phyloP scores from a whole-genome alignment of 805 yeast genomes.

The Spathaspora girioi region DNA sequence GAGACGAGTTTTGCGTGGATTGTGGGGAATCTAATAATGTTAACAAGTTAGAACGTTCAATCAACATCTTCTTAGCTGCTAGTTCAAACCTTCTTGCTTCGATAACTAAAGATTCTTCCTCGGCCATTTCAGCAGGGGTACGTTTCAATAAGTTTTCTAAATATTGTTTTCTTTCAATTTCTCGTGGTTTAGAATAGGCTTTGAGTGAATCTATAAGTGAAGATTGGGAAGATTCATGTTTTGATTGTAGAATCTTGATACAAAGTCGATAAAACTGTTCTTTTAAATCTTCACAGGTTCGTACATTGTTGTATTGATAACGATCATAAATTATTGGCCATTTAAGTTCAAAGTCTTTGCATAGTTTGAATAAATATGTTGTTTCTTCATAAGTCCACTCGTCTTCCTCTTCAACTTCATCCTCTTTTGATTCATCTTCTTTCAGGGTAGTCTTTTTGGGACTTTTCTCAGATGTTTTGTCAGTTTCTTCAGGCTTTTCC shows the following conservation, averaged over 20 bases:
- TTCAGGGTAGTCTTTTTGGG: constrained; percentile 18
- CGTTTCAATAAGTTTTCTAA: constrained; percentile 72
- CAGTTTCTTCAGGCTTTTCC: background rate
- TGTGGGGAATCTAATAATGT: constrained; percentile 86
- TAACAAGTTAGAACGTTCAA: constrained; percentile 76
- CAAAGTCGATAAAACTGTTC: constrained; percentile 75
- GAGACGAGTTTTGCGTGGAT: constrained; percentile 66
- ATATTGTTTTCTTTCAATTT: constrained; percentile 76
- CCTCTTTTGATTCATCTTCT: constrained; percentile 17
- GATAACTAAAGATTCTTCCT: constrained; percentile 89
- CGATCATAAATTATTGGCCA: constrained; percentile 69
- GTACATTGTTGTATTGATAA: constrained; percentile 27
- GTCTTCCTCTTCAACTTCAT: constrained; percentile 1
- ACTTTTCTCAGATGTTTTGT: too few species aligned
- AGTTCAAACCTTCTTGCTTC: constrained; percentile 92
- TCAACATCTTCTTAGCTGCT: constrained; percentile 83
- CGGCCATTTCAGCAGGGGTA: constrained; percentile 96
- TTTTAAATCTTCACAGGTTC: constrained; percentile 76
- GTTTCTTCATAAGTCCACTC: constrained; percentile 82
- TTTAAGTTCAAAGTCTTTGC: constrained; percentile 56
- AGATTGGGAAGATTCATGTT: constrained; percentile 34
- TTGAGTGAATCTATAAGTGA: constrained; percentile 57
- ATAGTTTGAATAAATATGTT: constrained; percentile 68
- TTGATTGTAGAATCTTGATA: constrained; percentile 45
- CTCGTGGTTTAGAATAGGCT: constrained; percentile 65